phyloP scores from a whole-genome alignment of 768 basidiomycete genomes.

The Naganishia friedmannii region DNA sequence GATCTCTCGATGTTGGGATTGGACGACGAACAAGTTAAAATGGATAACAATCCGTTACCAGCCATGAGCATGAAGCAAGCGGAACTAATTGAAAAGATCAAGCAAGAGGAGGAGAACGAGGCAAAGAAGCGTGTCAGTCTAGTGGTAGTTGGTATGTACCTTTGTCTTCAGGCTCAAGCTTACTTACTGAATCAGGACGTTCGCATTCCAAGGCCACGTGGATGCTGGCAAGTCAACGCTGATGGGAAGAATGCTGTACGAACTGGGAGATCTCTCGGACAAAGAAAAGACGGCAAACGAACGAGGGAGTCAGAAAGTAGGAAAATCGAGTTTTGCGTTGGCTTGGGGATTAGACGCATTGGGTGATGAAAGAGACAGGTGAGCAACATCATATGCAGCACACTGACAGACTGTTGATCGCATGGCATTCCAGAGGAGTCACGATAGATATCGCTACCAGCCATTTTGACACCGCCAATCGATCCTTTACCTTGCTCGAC shows the following conservation, averaged over 20 bases:
- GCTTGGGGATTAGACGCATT: constrained; percentile 97
- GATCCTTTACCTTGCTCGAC: constrained; percentile 87
- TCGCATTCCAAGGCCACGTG: constrained; percentile 71
- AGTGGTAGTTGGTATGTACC: constrained; percentile 77
- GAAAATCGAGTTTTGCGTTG: constrained; percentile 95
- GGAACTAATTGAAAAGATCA: constrained; percentile 79
- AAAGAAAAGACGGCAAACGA: constrained; percentile 80
- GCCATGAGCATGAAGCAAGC: constrained; percentile 69
- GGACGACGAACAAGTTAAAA: constrained; percentile 54
- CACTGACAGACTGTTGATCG: neutral
- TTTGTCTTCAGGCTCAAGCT: neutral
- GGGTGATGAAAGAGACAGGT: constrained; percentile 89
- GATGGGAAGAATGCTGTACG: constrained; percentile 91
- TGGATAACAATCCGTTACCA: constrained; percentile 59
- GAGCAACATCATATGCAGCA: constrained; percentile 27
- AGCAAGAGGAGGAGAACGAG: constrained; percentile 55
- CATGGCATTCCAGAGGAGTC: constrained; percentile 67
- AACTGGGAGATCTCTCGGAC: constrained; percentile 81
- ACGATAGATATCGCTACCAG: constrained; percentile 96
- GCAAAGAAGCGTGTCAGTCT: constrained; percentile 72
- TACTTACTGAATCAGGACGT: neutral
- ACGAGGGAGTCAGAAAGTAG: constrained; percentile 78
- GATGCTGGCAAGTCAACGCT: constrained; percentile 98
- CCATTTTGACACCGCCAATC: constrained; percentile 67
- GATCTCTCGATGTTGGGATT: constrained; percentile 76